Percentiles rank a stretch among this genome's conserved stretches.
Evolutionary conservation across 1,284 basidiomycete genomes (phyloP).

Genomic region (Tilletia setariae): DNA sequence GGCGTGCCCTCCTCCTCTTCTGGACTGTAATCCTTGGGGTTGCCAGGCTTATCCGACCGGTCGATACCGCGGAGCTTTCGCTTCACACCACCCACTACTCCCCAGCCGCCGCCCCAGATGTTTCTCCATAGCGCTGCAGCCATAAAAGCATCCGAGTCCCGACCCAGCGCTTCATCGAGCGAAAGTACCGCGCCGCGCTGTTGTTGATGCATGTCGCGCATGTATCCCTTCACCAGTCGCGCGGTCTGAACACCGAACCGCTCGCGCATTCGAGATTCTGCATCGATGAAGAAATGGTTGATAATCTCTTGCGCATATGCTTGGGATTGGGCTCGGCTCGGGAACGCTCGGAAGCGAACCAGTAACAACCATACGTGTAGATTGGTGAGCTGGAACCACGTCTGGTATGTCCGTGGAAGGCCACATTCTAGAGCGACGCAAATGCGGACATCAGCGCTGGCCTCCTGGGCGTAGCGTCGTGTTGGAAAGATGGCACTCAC

Average conservation of each 20-base stretch:
- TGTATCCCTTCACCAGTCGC: constrained; percentile 77
- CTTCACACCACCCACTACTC: constrained; percentile 56
- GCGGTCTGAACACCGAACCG: constrained; percentile 71
- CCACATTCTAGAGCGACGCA: constrained; percentile 66
- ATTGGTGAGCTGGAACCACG: constrained; percentile 94
- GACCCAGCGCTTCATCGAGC: constrained; percentile 65
- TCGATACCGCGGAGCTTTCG: constrained; percentile 43
- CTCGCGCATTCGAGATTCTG: constrained; percentile 80
- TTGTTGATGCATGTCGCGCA: constrained; percentile 85
- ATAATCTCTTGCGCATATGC: constrained; percentile 75
- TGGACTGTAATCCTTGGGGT: not conserved
- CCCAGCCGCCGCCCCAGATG: constrained; percentile 64
- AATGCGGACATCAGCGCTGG: too few relatives aligned
- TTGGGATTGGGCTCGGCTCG: constrained; percentile 63
- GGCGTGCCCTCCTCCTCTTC: constrained; percentile 22
- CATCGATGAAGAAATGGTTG: constrained; percentile 93
- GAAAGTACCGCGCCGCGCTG: constrained; percentile 80
- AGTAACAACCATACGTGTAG: constrained; percentile 88
- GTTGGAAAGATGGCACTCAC: constrained; percentile 15
- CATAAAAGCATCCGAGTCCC: constrained; percentile 55
- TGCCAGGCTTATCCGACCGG: constrained; percentile 21
- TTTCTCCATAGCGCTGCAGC: constrained; percentile 90
- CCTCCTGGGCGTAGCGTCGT: too few relatives aligned
- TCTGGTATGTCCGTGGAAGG: constrained; percentile 89
- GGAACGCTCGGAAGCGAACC: constrained; percentile 80